These are phyloP conservation scores for Penicillium longicatenatum DNA, from an alignment of 495 filamentous ascomycete genomes.

Conservation along the genomic window DNA sequence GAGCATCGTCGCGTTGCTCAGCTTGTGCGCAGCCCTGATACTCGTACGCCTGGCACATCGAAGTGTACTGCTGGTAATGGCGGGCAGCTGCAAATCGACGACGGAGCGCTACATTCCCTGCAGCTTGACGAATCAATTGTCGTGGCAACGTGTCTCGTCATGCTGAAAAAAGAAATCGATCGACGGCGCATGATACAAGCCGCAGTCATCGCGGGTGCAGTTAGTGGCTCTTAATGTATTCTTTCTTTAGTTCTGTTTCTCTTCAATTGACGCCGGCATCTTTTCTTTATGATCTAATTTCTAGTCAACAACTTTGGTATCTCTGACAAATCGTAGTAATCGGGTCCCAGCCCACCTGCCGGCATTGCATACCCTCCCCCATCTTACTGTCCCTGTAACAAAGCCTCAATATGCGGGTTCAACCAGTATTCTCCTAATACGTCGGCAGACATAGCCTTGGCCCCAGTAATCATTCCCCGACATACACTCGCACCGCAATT, in stretches of 20 bases:
- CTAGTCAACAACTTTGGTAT: constrained; percentile 2
- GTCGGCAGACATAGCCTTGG: constrained; percentile 30
- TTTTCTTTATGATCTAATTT: background rate
- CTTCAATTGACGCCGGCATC: background rate
- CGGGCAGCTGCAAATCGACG: constrained; percentile 48
- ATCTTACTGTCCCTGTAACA: constrained; percentile 26
- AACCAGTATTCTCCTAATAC: constrained; percentile 41
- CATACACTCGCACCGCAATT: constrained; percentile 52
- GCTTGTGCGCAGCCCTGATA: constrained; percentile 44
- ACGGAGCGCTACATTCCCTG: constrained; percentile 21
- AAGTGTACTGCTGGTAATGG: constrained; percentile 53
- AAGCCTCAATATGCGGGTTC: constrained; percentile 37
- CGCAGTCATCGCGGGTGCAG: constrained; percentile 37
- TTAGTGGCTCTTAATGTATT: constrained; percentile 8
- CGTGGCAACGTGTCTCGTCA: constrained; percentile 52
- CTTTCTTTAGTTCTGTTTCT: background rate
- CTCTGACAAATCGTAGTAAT: background rate
- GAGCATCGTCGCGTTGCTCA: constrained; percentile 37
- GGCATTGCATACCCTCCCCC: background rate
- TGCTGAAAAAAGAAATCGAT: constrained; percentile 63
- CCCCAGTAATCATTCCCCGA: constrained; percentile 37
- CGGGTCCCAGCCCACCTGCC: background rate
- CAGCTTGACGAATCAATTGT: constrained; percentile 44
- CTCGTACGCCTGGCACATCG: constrained; percentile 43
- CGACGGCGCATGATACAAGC: constrained; percentile 49